These are phyloP conservation scores for Phialophora macrospora DNA, from an alignment of 2,329 filamentous ascomycete species.

Conservation along the genomic window DNA sequence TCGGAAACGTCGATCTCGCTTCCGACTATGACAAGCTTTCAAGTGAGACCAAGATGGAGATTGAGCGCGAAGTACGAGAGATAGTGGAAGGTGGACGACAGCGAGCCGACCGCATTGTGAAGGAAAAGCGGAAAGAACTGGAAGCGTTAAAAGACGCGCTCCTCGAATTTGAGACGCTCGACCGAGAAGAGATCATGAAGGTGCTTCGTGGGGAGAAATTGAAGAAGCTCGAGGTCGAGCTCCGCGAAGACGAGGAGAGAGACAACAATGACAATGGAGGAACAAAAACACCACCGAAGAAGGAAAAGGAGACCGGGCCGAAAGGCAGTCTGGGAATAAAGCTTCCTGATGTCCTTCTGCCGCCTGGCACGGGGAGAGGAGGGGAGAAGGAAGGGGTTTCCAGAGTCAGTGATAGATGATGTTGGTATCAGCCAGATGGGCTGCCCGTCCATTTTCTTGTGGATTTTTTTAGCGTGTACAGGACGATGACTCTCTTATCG, in stretches of 20 bases:
- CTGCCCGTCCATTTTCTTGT: constrained; percentile 2
- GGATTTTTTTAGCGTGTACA: constrained; percentile 17
- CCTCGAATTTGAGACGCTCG: constrained; percentile 91
- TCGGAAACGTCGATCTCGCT: constrained; percentile 88
- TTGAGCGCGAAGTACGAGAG: constrained; percentile 86
- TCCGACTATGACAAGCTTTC: constrained; percentile 81
- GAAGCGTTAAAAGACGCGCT: constrained; percentile 87
- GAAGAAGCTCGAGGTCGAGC: constrained; percentile 65
- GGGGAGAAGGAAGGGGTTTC: constrained; percentile 34
- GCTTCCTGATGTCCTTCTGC: constrained; percentile 39
- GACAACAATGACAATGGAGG: constrained; percentile 38
- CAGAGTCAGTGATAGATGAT: constrained; percentile 30
- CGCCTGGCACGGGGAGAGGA: constrained; percentile 31
- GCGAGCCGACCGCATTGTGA: constrained; percentile 73
- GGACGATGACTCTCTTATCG: constrained; percentile 17
- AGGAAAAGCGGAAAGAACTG: constrained; percentile 77
- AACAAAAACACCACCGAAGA: constrained; percentile 34
- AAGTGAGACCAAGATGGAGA: constrained; percentile 80
- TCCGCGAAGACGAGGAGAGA: constrained; percentile 54
- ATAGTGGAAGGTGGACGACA: constrained; percentile 80
- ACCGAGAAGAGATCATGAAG: constrained; percentile 85
- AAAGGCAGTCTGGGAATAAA: constrained; percentile 39
- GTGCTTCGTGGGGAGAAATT: constrained; percentile 87
- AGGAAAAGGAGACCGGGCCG: constrained; percentile 36
- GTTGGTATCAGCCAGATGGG: constrained; percentile 3